Evolutionary conservation across 139 green algal genomes (phyloP).

Genomic region (Chlorella vulgaris): DNA sequence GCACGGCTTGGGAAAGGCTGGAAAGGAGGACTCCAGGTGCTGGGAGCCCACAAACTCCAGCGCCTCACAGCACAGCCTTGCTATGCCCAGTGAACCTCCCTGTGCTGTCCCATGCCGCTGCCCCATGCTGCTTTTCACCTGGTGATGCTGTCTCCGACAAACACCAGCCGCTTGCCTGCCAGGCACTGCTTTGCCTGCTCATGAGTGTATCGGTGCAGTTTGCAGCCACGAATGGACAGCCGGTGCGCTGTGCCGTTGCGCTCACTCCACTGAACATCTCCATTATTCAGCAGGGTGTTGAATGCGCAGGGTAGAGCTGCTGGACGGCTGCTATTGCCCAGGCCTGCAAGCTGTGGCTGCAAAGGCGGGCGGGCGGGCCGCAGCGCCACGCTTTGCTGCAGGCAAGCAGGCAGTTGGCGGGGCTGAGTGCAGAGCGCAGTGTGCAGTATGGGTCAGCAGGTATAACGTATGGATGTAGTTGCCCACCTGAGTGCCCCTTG

Average conservation of each 20-base stretch:
- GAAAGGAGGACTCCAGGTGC: neutral
- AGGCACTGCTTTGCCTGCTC: neutral
- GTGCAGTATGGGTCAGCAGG: too few species aligned
- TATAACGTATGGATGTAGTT: too few species aligned
- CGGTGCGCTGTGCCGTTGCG: slow-evolving; percentile 5
- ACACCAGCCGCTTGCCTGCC: slow-evolving; percentile 33
- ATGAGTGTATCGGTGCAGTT: slow-evolving; percentile 2
- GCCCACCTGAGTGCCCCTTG: too few species aligned
- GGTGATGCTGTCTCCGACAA: slow-evolving; percentile 17
- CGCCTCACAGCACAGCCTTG: neutral
- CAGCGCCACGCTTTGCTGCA: neutral
- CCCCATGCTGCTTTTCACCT: slow-evolving; percentile 7
- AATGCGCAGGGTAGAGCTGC: neutral
- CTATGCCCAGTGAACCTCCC: neutral
- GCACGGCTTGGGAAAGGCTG: too few species aligned
- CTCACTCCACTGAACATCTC: slow-evolving; percentile 2
- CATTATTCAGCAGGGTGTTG: neutral
- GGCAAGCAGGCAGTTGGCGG: too few species aligned
- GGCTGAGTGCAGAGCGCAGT: too few species aligned
- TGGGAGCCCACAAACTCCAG: neutral
- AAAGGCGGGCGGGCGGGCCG: neutral
- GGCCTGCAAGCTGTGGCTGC: neutral
- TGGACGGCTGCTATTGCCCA: neutral
- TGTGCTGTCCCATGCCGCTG: too few species aligned
- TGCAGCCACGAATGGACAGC: slow-evolving; percentile 7